phyloP scores from a whole-genome alignment of 495 filamentous ascomycete species.

The Staphylotrichum longicolle region DNA sequence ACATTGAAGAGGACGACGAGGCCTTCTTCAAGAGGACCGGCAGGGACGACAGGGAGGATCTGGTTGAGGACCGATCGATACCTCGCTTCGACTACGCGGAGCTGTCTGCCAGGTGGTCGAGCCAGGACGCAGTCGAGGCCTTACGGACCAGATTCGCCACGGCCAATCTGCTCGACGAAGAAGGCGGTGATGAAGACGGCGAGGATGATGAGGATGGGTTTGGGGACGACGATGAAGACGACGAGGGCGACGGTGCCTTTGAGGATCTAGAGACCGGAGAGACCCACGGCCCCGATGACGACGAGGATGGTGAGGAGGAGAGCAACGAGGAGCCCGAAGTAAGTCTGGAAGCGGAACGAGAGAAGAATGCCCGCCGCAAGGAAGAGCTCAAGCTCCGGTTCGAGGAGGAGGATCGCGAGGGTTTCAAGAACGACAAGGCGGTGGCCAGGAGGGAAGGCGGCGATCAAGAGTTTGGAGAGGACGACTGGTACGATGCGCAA shows the following conservation, averaged over 20 bases:
- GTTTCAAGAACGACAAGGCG: conserved; percentile 81
- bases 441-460: conserved; percentile 58
- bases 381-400: conserved; percentile 93
- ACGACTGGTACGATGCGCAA: conserved; percentile 97
- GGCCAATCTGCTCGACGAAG: conserved; percentile 55
- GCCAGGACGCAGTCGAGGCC: conserved; percentile 70
- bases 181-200: conserved; percentile 49
- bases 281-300: conserved; percentile 42
- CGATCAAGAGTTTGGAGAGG: conserved; percentile 82
- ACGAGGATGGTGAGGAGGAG: conserved; percentile 27
- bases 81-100: conserved; percentile 77
- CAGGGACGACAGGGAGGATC: conserved; percentile 60
- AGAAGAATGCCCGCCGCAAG: conserved; percentile 85
- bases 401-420: conserved; percentile 95
- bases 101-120: conserved; percentile 80
- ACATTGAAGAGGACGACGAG: conserved; percentile 63
- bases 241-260: conserved; percentile 86
- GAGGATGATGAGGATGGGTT: conserved; percentile 68
- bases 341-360: conserved; percentile 66
- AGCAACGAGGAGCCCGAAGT: conserved; percentile 36
- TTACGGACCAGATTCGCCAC: conserved; percentile 73
- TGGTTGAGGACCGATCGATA: conserved; percentile 69
- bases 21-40: conserved; percentile 77
- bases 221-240: conserved; percentile 57
- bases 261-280: conserved; percentile 86